phyloP scores from a whole-genome alignment of 768 basidiomycete species.

The Mrakia gelida region DNA sequence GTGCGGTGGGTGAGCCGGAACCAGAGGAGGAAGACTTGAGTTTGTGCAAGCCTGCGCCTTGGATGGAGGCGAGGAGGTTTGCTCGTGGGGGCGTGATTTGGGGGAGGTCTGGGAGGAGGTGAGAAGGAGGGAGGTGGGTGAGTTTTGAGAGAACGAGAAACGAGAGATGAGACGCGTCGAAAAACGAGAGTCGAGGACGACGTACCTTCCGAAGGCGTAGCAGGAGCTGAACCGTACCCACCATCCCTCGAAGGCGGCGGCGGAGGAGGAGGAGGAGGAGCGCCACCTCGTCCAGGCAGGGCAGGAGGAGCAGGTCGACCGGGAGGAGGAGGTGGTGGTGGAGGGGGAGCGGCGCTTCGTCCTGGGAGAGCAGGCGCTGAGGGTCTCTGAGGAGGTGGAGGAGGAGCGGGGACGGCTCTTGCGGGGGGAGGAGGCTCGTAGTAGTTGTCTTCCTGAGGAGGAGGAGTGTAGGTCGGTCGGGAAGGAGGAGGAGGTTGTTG shows the following conservation, averaged over 20 bases:
- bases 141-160: neutral
- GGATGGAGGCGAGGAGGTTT: slow-evolving; percentile 35
- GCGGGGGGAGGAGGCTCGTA: slow-evolving; percentile 6
- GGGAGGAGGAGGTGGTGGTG: slow-evolving; percentile 35
- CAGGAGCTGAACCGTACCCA: slow-evolving; percentile 38
- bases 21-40: neutral
- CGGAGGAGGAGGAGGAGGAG: slow-evolving; percentile 50
- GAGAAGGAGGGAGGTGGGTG: slow-evolving; percentile 4
- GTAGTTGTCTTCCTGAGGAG: neutral
- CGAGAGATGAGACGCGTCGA: neutral
- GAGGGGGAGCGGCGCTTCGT: slow-evolving; percentile 35
- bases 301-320: slow-evolving; percentile 10
- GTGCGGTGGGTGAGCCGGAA: neutral
- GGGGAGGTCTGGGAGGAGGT: slow-evolving; percentile 42
- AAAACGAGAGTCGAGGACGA: neutral
- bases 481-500: slow-evolving; percentile 1
- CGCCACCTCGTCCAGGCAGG: slow-evolving; percentile 30
- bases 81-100: slow-evolving; percentile 36
- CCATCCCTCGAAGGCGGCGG: slow-evolving; percentile 42
- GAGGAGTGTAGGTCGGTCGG: neutral
- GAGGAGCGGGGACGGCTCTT: neutral
- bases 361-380: slow-evolving; percentile 32
- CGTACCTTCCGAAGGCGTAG: slow-evolving; percentile 46
- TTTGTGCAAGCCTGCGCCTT: slow-evolving; percentile 33
- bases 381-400: slow-evolving; percentile 6